Percentiles rank a stretch among this genome's conserved stretches.
Conservation (phyloP, 495 filamentous ascomycete genomes). For the Penicillium ucsense region DNA sequence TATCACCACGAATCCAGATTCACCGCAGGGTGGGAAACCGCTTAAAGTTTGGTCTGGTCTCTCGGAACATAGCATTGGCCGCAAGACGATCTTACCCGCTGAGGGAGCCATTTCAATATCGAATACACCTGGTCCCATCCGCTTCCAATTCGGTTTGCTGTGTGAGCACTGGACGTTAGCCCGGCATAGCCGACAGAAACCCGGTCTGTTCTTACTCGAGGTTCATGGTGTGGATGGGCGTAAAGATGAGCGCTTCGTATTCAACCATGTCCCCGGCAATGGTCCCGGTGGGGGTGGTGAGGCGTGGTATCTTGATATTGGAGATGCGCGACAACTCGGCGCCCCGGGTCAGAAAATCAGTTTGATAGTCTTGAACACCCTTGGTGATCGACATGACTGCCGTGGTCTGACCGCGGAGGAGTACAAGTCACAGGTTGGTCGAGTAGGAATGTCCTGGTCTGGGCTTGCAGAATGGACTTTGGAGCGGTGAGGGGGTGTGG, state of each 20-base stretch:
- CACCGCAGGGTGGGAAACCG: conserved; percentile 27
- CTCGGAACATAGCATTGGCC: conserved; percentile 53
- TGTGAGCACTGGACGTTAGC: conserved; percentile 73
- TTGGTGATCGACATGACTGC: conserved; percentile 51
- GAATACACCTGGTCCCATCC: conserved; percentile 38
- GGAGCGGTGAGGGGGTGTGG: conserved; percentile 21
- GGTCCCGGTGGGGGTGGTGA: conserved; percentile 50
- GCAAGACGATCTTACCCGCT: conserved; percentile 49
- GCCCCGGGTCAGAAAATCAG: conserved; percentile 55
- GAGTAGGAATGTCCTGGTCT: conserved; percentile 50
- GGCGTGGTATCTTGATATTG: conserved; percentile 70
- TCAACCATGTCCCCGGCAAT: conserved; percentile 32
- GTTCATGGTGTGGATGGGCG: conserved; percentile 58
- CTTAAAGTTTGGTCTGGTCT: conserved; percentile 44
- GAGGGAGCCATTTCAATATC: conserved; percentile 47
- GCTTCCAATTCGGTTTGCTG: conserved; percentile 66
- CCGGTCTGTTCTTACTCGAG: conserved; percentile 55
- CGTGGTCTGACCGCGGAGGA: conserved; percentile 59
- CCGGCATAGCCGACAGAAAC: conserved; percentile 50
- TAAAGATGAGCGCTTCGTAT: conserved; percentile 54
- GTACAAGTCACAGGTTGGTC: conserved; percentile 50
- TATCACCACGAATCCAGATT: conserved; percentile 43
- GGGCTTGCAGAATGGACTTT: conserved; percentile 64
- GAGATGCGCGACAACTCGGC: conserved; percentile 51
- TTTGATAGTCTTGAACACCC: conserved; percentile 50